Conservation (phyloP, 2,329 filamentous ascomycete species). For the Eurotiales sp. region DNA sequence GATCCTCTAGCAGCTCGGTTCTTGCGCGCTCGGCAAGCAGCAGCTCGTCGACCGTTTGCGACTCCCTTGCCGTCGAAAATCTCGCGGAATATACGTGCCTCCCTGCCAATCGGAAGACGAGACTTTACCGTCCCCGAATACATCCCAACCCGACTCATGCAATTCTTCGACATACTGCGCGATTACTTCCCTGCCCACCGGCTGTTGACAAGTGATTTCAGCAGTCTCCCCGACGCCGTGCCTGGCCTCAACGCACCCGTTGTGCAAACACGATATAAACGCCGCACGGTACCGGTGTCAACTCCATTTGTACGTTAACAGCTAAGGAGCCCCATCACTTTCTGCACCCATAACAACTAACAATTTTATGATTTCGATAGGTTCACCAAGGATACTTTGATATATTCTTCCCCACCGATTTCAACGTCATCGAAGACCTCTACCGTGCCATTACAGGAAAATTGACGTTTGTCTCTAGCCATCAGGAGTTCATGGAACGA, state of each 20-base stretch:
- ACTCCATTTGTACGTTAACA: constrained; percentile 74
- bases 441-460: constrained; percentile 93
- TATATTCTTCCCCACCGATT: constrained; percentile 96
- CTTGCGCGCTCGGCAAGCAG: constrained; percentile 77
- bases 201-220: constrained; percentile 86
- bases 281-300: constrained; percentile 80
- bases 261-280: constrained; percentile 88
- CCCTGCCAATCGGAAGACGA: constrained; percentile 62
- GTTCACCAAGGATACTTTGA: constrained; percentile 99
- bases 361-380: constrained; percentile 42
- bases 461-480: constrained; percentile 76
- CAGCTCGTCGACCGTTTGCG: constrained; percentile 46
- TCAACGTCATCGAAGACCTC: constrained; percentile 81
- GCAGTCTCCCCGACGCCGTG: constrained; percentile 76
- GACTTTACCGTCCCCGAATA: constrained; percentile 85
- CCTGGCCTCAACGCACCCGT: constrained; percentile 87
- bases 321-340: neutral
- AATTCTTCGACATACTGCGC: constrained; percentile 90
- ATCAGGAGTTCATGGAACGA: constrained; percentile 83
- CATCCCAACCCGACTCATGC: constrained; percentile 89
- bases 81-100: constrained; percentile 59
- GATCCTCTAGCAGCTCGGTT: constrained; percentile 82
- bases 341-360: neutral
- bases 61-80: constrained; percentile 46
- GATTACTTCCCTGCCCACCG: constrained; percentile 86